Conservation (phyloP, 2,329 filamentous ascomycete genomes). For the Diplodia mutila region DNA sequence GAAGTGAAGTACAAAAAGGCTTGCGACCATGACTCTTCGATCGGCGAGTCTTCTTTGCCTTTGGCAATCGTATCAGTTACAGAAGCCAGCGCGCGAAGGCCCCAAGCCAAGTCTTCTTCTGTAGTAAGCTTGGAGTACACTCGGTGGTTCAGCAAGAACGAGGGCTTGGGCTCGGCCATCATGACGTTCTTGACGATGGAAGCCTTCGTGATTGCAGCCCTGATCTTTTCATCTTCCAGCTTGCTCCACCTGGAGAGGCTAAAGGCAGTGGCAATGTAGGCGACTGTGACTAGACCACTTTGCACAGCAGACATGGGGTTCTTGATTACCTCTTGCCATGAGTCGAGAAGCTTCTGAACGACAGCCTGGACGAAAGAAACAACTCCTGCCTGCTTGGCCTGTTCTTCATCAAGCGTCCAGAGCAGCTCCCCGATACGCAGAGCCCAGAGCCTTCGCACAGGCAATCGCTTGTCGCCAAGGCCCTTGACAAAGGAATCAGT, state of each 20-base stretch:
- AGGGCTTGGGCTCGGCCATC: slow-evolving; percentile 75
- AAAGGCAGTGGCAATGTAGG: slow-evolving; percentile 73
- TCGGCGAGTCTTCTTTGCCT: slow-evolving; percentile 47
- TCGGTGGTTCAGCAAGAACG: slow-evolving; percentile 81
- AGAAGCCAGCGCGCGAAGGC: slow-evolving; percentile 69
- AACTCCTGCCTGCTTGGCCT: slow-evolving; percentile 54
- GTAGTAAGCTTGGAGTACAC: slow-evolving; percentile 79
- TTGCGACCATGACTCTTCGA: slow-evolving; percentile 78
- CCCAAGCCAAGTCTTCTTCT: slow-evolving; percentile 79
- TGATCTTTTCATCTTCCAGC: slow-evolving; percentile 59
- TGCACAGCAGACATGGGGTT: slow-evolving; percentile 82
- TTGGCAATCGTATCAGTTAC: slow-evolving; percentile 61
- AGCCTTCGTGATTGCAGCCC: slow-evolving; percentile 63
- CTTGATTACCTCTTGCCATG: slow-evolving; percentile 75
- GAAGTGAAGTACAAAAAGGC: slow-evolving; percentile 79
- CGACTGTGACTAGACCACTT: slow-evolving; percentile 78
- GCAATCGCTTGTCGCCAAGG: slow-evolving; percentile 79
- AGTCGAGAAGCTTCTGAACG: slow-evolving; percentile 64
- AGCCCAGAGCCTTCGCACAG: slow-evolving; percentile 79
- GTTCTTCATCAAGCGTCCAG: slow-evolving; percentile 57
- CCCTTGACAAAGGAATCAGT: slow-evolving; percentile 79
- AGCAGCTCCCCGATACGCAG: slow-evolving; percentile 73
- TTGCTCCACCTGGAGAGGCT: slow-evolving; percentile 58
- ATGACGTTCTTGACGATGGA: slow-evolving; percentile 68
- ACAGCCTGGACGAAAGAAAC: slow-evolving; percentile 54